Evolutionary conservation across 139 green algal species (phyloP), one percentile per base, ranked within the genome.

Genomic region (Diplosphaera chodatii): DNA sequence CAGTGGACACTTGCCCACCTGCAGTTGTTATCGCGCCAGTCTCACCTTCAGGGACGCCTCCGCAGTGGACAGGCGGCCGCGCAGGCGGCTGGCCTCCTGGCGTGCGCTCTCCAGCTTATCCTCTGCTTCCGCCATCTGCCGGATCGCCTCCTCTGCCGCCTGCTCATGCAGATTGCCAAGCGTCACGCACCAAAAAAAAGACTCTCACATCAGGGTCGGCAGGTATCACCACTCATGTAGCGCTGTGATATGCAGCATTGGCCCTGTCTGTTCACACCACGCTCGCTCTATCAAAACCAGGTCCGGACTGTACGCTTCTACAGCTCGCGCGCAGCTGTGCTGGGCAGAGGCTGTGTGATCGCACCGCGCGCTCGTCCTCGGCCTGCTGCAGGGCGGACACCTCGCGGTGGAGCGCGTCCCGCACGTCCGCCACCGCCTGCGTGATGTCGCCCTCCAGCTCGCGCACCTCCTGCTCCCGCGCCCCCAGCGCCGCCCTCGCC

Each of bases 391-490:
- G 37, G 25, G 70, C 70, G 55, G 76, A 48, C 64, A 79, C 63
- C 68, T 81, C 73, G 20, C 69, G 69, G 34, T 81, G 76, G 28
- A 79, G 32, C 41, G 64, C 37, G 3, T 81, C 76, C 33, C 75
- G 76, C 55, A 74, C 76, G 32, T 81, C 76, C 66, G 77, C 68
- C 33, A 66, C 21, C 30, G 76, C 76, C 64, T 76, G 40, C 66
- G 68, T 37, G 27, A 48, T 59, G 48, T 59, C 48, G 48, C 48
- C 48, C 48, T 59, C 48, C 48, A 59, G 48, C 48, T 59, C 48
- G 16, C 48, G 48, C 48, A 59, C 48, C 48, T 59, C 48, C 48
- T 59, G 48, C 48, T 59, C 48, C 48, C 48, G 48, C 16, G 48
- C 48, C 10, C 48, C 48, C 48, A 59, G 48, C 48, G 22, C 13